Conservation (phyloP, 2,329 filamentous ascomycete genomes). For the Fusarium continuum region DNA sequence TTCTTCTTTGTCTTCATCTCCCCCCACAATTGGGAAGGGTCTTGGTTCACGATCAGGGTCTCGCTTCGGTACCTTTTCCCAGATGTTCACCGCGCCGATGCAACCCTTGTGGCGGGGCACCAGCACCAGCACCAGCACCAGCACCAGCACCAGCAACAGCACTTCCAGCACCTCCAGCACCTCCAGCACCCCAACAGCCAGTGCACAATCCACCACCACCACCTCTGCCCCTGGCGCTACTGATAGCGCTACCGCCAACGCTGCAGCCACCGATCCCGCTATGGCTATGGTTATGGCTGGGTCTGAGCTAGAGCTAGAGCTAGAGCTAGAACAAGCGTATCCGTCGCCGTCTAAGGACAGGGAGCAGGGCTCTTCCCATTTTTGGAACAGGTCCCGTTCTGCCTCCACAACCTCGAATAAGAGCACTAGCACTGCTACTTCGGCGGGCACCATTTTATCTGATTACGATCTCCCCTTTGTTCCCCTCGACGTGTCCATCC, state of each 20-base stretch:
- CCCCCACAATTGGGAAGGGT: constrained; percentile 42
- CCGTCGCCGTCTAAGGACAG: constrained; percentile 26
- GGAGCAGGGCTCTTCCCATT: constrained; percentile 38
- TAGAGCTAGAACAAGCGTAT: constrained; percentile 26
- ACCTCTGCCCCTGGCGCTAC: constrained; percentile 23
- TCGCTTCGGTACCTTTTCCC: constrained; percentile 39
- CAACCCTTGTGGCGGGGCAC: constrained; percentile 42
- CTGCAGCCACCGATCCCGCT: constrained; percentile 33
- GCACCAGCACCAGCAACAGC: constrained; percentile 18
- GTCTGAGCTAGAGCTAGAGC: constrained; percentile 25
- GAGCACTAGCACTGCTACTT: constrained; percentile 41
- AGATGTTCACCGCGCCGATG: constrained; percentile 40
- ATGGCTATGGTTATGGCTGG: constrained; percentile 24
- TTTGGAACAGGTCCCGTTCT: constrained; percentile 43
- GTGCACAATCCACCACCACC: constrained; percentile 19
- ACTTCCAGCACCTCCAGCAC: constrained; percentile 24
- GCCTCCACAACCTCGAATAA: constrained; percentile 40
- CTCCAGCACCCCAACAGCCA: constrained; percentile 28
- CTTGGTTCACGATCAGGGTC: constrained; percentile 43
- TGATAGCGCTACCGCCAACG: constrained; percentile 29
- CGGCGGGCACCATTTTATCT: constrained; percentile 33
- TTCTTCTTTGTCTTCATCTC: constrained; percentile 38
- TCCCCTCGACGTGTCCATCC: constrained; percentile 66
- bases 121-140: neutral
- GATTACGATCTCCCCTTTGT: constrained; percentile 52